A percentile compares a stretch with the other conserved stretches of the same genome.
phyloP scores from a whole-genome alignment of 2,329 filamentous ascomycete species.

The Endoconidiophora laricicola region DNA sequence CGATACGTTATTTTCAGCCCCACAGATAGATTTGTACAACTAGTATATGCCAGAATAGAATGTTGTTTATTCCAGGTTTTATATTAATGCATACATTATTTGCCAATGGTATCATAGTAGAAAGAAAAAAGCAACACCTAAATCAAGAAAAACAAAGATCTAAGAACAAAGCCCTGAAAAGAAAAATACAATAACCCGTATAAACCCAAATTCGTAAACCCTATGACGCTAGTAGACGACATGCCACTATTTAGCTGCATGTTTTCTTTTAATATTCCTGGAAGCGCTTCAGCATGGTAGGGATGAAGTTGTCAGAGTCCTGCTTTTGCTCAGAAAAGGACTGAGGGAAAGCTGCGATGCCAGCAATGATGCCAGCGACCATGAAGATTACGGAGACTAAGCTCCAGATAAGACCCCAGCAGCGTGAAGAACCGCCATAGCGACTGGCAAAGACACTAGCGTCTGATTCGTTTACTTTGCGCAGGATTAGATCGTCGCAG shows the following conservation, averaged over 20 bases:
- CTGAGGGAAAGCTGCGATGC: conserved; percentile 59
- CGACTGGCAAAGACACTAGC: conserved; percentile 62
- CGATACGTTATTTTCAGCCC: no score
- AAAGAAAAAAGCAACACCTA: neutral
- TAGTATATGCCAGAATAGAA: no score
- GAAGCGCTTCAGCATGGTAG: conserved; percentile 19
- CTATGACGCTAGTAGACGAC: neutral
- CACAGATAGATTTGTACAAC: no score
- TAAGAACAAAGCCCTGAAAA: neutral
- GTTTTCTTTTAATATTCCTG: neutral
- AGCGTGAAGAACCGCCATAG: conserved; percentile 64
- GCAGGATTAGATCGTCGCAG: conserved; percentile 63
- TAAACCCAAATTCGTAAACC: neutral
- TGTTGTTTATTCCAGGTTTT: no score
- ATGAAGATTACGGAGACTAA: conserved; percentile 57
- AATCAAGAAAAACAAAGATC: conserved; percentile 10
- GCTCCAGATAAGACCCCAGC: conserved; percentile 68
- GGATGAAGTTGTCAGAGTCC: conserved; percentile 51
- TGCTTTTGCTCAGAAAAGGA: conserved; percentile 50
- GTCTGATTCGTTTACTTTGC: conserved; percentile 67
- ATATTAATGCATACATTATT: no score
- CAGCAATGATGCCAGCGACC: conserved; percentile 56
- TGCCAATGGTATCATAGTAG: no score
- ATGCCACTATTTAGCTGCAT: no score
- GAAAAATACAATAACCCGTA: neutral